Base-by-base conservation (phyloP, 805 yeast genomes). In the Candida ovalis region DNA sequence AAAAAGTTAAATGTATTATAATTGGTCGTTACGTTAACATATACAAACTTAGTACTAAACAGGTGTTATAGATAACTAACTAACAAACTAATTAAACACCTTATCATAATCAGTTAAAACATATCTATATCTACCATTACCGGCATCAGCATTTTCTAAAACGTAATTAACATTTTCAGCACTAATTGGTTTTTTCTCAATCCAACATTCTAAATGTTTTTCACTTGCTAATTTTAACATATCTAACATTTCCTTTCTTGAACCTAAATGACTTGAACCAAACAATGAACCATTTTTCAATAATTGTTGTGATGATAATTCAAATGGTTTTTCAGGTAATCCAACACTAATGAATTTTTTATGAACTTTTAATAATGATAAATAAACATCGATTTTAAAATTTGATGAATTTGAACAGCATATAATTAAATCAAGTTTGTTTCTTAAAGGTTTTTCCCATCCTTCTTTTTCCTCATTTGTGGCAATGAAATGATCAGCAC, bases 81-180 rank as follows among this genome's bases (percentile, higher is more conserved):
- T 30, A 30, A 9, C 13, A 30, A 35, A 5, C 22, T 35, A 35
- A 35, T 18, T 18, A 17, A 35, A 35, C 21, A 3, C 38, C 22
- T 17, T 35, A 54, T 74, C 78, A 53, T 65, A 77, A 35, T 74
- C 75, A 32, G 77, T 74, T 51, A 78, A 70, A 21, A 77, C 79
- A 55, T 75, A 76, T 69, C 84, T 74, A 59, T 75, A 79, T 54
- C 74, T 74, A 21, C 76, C 78, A 53, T 78, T 80, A 57, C 80
- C 80, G 9, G 67, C 56, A 25, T 66, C 68, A 64, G 75, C 69
- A 64, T 78, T 74, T 43, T 70, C 66, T 67, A 77, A 76, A 1
- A 75, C 82, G 32, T 62, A 59, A 13, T 66, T 57, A 39, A 76
- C 74, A 53, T 69, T 70, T 37, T 63, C 70, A 55, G 69, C 80